Evolutionary conservation across 2,329 filamentous ascomycete species (phyloP).

Genomic region (Phaeoacremonium minimum): DNA sequence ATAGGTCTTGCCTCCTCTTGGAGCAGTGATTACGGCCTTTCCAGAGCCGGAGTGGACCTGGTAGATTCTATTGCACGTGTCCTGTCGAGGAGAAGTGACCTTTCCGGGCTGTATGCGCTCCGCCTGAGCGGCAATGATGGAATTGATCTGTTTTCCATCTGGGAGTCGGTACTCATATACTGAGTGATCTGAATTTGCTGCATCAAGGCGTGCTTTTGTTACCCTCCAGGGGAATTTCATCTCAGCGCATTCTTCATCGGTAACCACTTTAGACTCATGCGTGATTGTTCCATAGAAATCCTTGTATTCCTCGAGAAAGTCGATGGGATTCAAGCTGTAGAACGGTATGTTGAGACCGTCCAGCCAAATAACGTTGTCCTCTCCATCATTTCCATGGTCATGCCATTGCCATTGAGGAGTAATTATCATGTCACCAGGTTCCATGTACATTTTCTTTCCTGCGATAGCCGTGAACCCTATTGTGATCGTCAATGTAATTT

Average conservation of each 20-base stretch:
- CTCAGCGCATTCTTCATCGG: not conserved
- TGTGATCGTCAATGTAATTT: not conserved
- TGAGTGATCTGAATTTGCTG: not conserved
- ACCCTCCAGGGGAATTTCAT: not conserved
- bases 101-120: not conserved
- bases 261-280: not conserved
- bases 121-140: not conserved
- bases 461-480: conserved; percentile 39
- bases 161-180: not conserved
- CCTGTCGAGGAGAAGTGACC: not conserved
- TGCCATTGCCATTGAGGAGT: conserved; percentile 43
- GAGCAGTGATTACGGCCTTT: not conserved
- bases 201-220: not conserved
- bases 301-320: not conserved
- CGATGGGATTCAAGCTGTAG: not conserved
- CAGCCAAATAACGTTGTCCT: not conserved
- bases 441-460: conserved; percentile 35
- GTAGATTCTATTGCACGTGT: not conserved
- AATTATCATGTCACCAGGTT: conserved; percentile 37
- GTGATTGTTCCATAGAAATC: not conserved
- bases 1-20: not conserved
- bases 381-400: conserved; percentile 41
- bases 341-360: not conserved
- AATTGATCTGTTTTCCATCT: not conserved
- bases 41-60: not conserved